These are phyloP conservation scores for Cerioporus squamosus DNA, from an alignment of 1,284 basidiomycete species.

Conservation along the genomic window DNA sequence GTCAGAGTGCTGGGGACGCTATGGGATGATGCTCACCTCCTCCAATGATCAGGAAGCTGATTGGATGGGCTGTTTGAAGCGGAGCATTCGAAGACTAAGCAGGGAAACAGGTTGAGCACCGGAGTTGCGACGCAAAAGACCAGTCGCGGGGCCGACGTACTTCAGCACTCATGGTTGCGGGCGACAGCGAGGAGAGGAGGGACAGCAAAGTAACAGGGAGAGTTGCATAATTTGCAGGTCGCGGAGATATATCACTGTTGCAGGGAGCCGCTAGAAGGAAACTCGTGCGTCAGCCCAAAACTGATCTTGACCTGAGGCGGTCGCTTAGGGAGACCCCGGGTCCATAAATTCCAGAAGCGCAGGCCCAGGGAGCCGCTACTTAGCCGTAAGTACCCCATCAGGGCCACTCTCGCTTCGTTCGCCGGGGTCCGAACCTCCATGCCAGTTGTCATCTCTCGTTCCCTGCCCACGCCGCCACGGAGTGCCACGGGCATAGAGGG, in stretches of 20 bases:
- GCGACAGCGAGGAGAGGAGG: not conserved
- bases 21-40: slow-evolving; percentile 37
- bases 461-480: too few species aligned
- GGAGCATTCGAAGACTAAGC: slow-evolving; percentile 5
- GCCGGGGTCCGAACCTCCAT: too few species aligned
- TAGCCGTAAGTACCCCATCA: too few species aligned
- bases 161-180: not conserved
- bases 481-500: too few species aligned
- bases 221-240: not conserved
- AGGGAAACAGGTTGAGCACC: not conserved
- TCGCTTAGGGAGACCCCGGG: not conserved
- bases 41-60: slow-evolving; percentile 53
- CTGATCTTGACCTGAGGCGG: not conserved
- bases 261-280: not conserved
- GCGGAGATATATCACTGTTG: not conserved
- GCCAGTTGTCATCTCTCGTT: too few species aligned
- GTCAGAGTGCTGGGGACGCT: not conserved
- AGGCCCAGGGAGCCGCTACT: too few species aligned
- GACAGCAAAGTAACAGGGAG: not conserved
- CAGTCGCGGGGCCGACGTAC: not conserved
- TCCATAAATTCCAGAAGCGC: not conserved
- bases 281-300: not conserved
- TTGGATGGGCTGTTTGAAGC: slow-evolving; percentile 33
- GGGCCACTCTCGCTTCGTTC: too few species aligned
- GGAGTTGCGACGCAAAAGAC: not conserved